Evolutionary conservation across 2,329 filamentous ascomycete species (phyloP).

Genomic region (Lecanicillium sp.): DNA sequence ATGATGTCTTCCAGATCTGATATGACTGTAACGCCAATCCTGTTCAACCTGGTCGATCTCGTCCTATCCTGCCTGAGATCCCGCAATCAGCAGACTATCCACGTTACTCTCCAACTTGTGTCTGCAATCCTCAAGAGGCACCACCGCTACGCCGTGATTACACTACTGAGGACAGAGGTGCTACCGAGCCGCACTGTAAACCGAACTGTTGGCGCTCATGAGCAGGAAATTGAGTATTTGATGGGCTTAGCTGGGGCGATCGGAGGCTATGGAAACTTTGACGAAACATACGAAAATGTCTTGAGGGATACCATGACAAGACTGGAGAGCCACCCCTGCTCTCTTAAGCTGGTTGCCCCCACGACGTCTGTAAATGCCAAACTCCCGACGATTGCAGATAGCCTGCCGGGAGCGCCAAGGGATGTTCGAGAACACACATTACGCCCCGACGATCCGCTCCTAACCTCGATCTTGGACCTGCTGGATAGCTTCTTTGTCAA

Average conservation of each 20-base stretch:
- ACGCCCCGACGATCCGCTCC: constrained; percentile 52
- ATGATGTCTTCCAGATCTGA: constrained; percentile 71
- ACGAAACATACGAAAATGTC: constrained; percentile 65
- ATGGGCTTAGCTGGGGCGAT: constrained; percentile 61
- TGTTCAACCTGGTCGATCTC: constrained; percentile 92
- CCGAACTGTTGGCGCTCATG: constrained; percentile 66
- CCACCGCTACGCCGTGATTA: constrained; percentile 75
- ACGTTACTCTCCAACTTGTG: constrained; percentile 79
- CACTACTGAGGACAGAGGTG: constrained; percentile 61
- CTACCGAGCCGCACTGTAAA: constrained; percentile 44
- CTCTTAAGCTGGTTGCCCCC: constrained; percentile 58
- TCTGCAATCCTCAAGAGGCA: constrained; percentile 82
- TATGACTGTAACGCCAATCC: constrained; percentile 64
- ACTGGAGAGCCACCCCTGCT: constrained; percentile 68
- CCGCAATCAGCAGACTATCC: constrained; percentile 78
- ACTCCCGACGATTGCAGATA: constrained; percentile 46
- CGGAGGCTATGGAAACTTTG: constrained; percentile 61
- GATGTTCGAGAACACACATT: constrained; percentile 56
- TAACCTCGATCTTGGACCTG: constrained; percentile 60
- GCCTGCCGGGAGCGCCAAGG: constrained; percentile 51
- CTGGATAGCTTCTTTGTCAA: constrained; percentile 82
- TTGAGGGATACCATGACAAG: constrained; percentile 63
- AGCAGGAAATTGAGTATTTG: constrained; percentile 66
- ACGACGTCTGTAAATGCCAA: constrained; percentile 49
- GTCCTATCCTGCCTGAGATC: constrained; percentile 80